phyloP scores from a whole-genome alignment of 306 rosid species.

The Oxytropis ochrocephala region DNA sequence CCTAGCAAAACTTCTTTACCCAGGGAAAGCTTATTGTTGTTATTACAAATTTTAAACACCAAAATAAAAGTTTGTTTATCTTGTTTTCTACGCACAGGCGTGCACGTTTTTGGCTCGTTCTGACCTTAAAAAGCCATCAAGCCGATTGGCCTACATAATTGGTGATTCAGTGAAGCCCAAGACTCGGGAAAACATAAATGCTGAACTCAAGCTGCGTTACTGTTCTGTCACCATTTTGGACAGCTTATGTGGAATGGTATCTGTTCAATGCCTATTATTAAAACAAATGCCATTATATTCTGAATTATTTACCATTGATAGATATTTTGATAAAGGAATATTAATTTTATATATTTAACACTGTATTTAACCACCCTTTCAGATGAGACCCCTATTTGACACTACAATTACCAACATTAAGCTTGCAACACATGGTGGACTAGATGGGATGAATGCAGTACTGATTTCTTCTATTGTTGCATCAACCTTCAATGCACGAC shows the following conservation, averaged over 20 bases:
- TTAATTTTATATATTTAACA: neutral
- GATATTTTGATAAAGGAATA: neutral
- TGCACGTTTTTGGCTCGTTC: constrained; percentile 88
- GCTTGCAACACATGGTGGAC: constrained; percentile 91
- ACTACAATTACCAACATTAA: constrained; percentile 77
- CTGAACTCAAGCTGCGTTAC: constrained; percentile 81
- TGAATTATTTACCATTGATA: neutral
- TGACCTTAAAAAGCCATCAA: constrained; percentile 80
- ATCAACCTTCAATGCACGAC: constrained; percentile 87
- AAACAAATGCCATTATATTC: neutral
- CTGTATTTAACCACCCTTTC: constrained; percentile 28
- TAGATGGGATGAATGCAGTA: constrained; percentile 87
- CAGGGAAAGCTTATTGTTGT: neutral
- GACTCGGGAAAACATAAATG: constrained; percentile 77
- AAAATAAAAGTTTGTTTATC: neutral
- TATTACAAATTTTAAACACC: neutral
- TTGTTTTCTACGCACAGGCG: constrained; percentile 52
- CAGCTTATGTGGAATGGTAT: constrained; percentile 91
- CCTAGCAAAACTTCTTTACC: neutral
- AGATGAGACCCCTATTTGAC: constrained; percentile 94
- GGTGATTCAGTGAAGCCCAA: constrained; percentile 84
- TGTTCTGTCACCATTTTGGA: constrained; percentile 86
- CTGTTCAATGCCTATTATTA: constrained; percentile 18
- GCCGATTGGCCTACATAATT: constrained; percentile 69
- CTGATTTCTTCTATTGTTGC: constrained; percentile 91